phyloP scores from a whole-genome alignment of 495 filamentous ascomycete genomes.

The Terfezia claveryi region DNA sequence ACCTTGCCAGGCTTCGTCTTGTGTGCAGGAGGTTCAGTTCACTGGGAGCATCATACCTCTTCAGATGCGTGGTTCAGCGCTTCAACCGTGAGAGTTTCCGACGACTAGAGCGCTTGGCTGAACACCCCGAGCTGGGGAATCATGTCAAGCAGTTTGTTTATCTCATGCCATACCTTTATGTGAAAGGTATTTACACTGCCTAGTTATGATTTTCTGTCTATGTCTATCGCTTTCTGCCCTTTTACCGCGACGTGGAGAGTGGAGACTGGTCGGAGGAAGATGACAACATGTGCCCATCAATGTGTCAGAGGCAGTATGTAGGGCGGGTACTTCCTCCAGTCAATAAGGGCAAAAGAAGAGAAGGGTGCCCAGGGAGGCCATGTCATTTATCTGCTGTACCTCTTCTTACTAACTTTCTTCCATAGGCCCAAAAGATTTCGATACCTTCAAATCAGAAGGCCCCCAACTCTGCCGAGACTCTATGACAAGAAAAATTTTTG shows the following conservation, averaged over 20 bases:
- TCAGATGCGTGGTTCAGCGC: constrained; percentile 19
- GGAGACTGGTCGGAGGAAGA: too few species aligned
- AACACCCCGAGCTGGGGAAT: constrained; percentile 11
- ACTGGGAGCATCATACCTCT: constrained; percentile 17
- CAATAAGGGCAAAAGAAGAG: too few species aligned
- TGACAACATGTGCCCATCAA: too few species aligned
- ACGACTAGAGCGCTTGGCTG: constrained; percentile 15
- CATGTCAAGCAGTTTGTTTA: constrained; percentile 21
- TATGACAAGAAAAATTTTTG: not conserved
- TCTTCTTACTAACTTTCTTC: not conserved
- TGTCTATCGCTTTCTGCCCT: not conserved
- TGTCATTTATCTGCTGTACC: too few species aligned
- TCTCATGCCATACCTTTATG: constrained; percentile 19
- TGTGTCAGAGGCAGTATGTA: too few species aligned
- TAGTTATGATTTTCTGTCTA: not conserved
- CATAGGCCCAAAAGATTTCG: constrained; percentile 17
- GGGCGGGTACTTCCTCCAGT: too few species aligned
- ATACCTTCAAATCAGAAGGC: constrained; percentile 14
- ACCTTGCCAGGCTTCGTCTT: constrained; percentile 12
- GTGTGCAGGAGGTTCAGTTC: constrained; percentile 19
- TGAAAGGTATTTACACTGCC: constrained; percentile 11
- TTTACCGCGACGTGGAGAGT: too few species aligned
- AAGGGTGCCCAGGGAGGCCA: too few species aligned
- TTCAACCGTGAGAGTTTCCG: constrained; percentile 18
- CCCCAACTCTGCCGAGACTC: not conserved